phyloP scores from a whole-genome alignment of 169 alveolate species.

The Cryptosporidium sp. region DNA sequence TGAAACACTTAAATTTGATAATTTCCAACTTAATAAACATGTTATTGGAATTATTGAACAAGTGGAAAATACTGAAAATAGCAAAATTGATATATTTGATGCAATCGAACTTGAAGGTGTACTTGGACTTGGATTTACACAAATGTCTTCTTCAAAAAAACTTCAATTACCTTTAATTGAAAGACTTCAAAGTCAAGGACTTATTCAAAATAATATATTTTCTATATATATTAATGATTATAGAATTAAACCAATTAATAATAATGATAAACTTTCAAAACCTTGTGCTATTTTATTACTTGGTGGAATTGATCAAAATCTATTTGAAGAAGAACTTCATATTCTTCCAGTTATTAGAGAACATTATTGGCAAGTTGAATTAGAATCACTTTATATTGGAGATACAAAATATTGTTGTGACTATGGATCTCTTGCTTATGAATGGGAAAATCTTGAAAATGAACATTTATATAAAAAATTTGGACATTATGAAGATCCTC shows the following conservation, averaged over 20 bases:
- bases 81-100: conserved; percentile 79
- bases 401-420: conserved; percentile 87
- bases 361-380: conserved; percentile 89
- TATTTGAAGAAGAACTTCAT: conserved; percentile 83
- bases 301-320: conserved; percentile 87
- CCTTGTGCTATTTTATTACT: conserved; percentile 85
- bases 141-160: conserved; percentile 84
- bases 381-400: conserved; percentile 87
- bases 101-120: conserved; percentile 89
- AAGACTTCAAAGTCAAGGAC: conserved; percentile 80
- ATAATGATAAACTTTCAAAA: conserved; percentile 35
- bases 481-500: conserved; percentile 54
- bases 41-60: conserved; percentile 87
- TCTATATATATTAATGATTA: conserved; percentile 84
- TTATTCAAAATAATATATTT: conserved; percentile 83
- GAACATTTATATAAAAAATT: conserved; percentile 46
- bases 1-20: conserved; percentile 85
- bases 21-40: conserved; percentile 82
- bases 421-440: conserved; percentile 76
- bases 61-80: conserved; percentile 76
- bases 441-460: conserved; percentile 53
- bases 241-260: conserved; percentile 36
- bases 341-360: conserved; percentile 89
- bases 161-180: conserved; percentile 86
- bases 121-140: conserved; percentile 90